Base-by-base conservation (phyloP, 805 yeast genomes). In the Schwanniomyces sp. region DNA sequence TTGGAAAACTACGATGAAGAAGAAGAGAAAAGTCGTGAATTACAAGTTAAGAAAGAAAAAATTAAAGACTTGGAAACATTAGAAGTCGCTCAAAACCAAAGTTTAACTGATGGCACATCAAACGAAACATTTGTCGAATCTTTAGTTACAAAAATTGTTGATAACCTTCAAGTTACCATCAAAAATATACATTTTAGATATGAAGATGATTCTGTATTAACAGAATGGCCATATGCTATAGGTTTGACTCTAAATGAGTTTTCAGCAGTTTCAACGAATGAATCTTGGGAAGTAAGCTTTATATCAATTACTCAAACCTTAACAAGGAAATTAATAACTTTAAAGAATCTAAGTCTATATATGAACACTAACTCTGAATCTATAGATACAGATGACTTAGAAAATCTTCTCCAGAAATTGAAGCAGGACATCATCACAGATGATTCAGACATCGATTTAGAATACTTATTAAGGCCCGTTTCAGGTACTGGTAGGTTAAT, bases 111-210 rank as follows among this genome's bases (percentile, higher is more conserved):
- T 16, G 75, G 74, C 40, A 76, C 76, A 8, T 75, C 82, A 46
- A 87, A 84, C 63, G 92, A 90, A 63, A 77, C 90, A 34, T 94
- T 94, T 64, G 84, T 96, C 10, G 97, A 91, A 56, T 83, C 90
- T 39, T 74, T 94, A 49, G 77, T 91, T 6, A 87, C 97, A 1
- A 95, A 95, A 63, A 85, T 94, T 53, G 86, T 92, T 21, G 98
- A 94, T 65, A 94, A 94, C 61, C 70, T 95, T 45, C 99, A 94
- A 64, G 79, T 94, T 10, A 88, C 96, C 2, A 88, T 94, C 53
- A 88, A 85, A 57, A 90, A 89, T 61, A 94, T 94, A 52, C 99
- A 94, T 64, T 66, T 94, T 17, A 77, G 99, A 48, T 94, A 91
- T 59, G 99, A 95, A 59, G 99, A 94, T 67, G 77, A 75, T 48